phyloP scores from a whole-genome alignment of 176 grass and related monocot genomes.

The Bothriochloa decipiens region DNA sequence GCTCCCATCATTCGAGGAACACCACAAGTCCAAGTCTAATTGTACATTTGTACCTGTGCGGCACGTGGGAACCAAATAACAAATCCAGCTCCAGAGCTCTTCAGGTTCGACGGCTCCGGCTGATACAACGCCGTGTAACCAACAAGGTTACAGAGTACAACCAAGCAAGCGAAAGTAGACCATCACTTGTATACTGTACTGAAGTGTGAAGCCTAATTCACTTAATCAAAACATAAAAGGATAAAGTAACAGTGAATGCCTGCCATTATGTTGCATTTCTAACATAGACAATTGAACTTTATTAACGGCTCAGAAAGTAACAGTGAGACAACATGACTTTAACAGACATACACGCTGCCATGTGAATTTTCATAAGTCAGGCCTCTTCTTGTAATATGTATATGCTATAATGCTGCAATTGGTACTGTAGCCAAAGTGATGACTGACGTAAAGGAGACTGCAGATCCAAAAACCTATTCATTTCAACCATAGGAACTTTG shows the following conservation, averaged over 20 bases:
- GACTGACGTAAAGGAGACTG: background rate
- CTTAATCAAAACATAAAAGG: background rate
- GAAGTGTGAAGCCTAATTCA: background rate
- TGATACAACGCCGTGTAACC: background rate
- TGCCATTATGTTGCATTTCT: background rate
- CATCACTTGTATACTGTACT: background rate
- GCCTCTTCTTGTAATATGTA: background rate
- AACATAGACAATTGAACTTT: conserved; percentile 3
- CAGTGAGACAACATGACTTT: conserved; percentile 10
- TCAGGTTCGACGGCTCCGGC: background rate
- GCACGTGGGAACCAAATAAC: background rate
- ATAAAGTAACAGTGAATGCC: background rate
- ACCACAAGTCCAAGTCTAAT: no score
- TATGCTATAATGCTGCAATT: background rate
- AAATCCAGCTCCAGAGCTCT: background rate
- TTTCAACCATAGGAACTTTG: conserved; percentile 5
- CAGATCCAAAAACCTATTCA: background rate
- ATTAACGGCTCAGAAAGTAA: conserved; percentile 1
- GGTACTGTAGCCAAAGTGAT: background rate
- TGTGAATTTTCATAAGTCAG: background rate
- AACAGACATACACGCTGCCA: conserved; percentile 19
- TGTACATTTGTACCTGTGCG: no score
- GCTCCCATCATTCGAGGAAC: no score
- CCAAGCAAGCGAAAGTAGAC: background rate
- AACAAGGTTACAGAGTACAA: background rate